A percentile compares a stretch with the other conserved stretches of the same genome.
Evolutionary conservation across 2,329 filamentous ascomycete species (phyloP).

Genomic region (Fusarium sambucinum): DNA sequence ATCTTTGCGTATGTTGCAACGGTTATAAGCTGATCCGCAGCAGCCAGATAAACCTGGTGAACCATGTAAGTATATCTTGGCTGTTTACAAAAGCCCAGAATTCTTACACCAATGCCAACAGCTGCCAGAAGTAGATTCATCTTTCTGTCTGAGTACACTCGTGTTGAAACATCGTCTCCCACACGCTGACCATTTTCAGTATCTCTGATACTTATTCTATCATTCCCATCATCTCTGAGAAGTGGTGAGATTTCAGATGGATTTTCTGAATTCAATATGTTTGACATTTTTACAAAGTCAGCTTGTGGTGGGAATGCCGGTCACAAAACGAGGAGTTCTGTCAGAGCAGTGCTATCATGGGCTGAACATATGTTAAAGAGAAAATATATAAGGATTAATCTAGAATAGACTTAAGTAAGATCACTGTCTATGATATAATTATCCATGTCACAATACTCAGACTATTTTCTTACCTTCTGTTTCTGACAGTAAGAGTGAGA

Average conservation of each 20-base stretch:
- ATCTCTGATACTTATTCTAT: slow-evolving; percentile 7
- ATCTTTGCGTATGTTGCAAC: slow-evolving; percentile 84
- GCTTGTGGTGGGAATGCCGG: neutral
- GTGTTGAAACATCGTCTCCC: slow-evolving; percentile 7
- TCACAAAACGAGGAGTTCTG: neutral
- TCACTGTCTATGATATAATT: neutral
- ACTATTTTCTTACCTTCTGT: slow-evolving; percentile 12
- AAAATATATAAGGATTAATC: neutral
- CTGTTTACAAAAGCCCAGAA: neutral
- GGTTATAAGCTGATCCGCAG: slow-evolving; percentile 81
- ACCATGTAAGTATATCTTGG: slow-evolving; percentile 9
- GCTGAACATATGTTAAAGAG: neutral
- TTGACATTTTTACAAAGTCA: slow-evolving; percentile 28
- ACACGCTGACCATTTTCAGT: slow-evolving; percentile 27
- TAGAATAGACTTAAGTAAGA: neutral
- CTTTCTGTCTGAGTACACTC: slow-evolving; percentile 47
- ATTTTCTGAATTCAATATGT: neutral
- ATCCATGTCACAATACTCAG: neutral
- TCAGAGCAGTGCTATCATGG: neutral
- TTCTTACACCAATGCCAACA: slow-evolving; percentile 54
- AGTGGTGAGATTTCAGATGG: slow-evolving; percentile 48
- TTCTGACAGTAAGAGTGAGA: slow-evolving; percentile 28
- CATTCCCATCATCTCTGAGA: slow-evolving; percentile 30
- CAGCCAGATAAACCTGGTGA: slow-evolving; percentile 74
- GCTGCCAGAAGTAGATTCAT: slow-evolving; percentile 55